Base-by-base conservation (phyloP, 257 asterid genomes). In the Misopates orontium region DNA sequence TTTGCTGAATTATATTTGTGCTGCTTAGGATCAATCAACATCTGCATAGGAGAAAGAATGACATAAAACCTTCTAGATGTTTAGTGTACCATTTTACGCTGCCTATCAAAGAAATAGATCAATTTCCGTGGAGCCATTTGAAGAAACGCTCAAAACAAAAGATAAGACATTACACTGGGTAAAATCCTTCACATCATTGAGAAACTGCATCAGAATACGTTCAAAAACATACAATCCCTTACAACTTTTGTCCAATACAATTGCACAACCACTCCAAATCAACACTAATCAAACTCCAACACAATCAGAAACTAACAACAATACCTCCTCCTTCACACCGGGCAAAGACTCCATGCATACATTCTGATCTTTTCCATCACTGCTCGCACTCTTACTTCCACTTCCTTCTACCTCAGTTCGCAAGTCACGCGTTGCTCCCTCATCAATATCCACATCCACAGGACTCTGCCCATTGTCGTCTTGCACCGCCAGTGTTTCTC, bases 311-410 rank as follows among this genome's bases (percentile, higher is more conserved):
- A 40, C 67, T 0, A 25, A 47, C 40, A 32, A 60, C 5, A 17
- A 61, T 79, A 87, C 98, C 96, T 86, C 84, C 76, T 75, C 75
- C 12, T 49, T 45, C 24, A 50, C 82, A 61, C 66, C 84, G 28
- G 77, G 47, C 52, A 60, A 72, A 54, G 76, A 68, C 72, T 70
- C 87, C 53, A 67, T 64, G 44, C 69, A 67, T 17, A 69, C 63
- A 66, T 41, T 74, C 32, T 78, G 73, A 69, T 81, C 90, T 70
- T 80, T 87, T 52, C 55, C 80, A 28, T 62, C 81, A 75, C n/a
- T n/a, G n/a, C n/a, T n/a, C n/a, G n/a, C n/a, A n/a, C n/a, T 67
- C 67, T 78, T 75, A 12, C 67, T 79, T 59, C 62, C 81, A 68
- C 71, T 48, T 54, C 66, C 66, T 44, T 68, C 70, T 69, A 64